phyloP scores from a whole-genome alignment of 2,329 filamentous ascomycete species.

The Trichoderma sp. region DNA sequence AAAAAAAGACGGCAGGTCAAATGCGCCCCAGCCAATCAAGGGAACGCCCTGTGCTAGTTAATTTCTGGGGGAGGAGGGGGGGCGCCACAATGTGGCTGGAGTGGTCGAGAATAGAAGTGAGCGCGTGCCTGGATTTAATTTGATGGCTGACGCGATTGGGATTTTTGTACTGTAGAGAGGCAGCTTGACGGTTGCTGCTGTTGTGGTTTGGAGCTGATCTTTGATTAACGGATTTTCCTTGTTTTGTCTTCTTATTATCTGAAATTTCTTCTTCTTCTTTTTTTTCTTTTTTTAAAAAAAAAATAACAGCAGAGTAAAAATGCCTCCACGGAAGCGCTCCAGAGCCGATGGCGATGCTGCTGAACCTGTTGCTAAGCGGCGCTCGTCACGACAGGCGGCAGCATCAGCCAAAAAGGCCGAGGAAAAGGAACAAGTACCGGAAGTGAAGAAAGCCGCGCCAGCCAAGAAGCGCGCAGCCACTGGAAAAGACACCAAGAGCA shows the following conservation, averaged over 20 bases:
- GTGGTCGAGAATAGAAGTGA: neutral
- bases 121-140: neutral
- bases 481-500: neutral
- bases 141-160: slow-evolving; percentile 3
- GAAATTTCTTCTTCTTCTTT: neutral
- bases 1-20: neutral
- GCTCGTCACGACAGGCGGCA: slow-evolving; percentile 29
- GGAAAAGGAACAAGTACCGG: neutral
- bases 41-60: neutral
- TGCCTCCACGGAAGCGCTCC: slow-evolving; percentile 26
- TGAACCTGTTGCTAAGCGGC: slow-evolving; percentile 28
- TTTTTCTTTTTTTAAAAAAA: neutral
- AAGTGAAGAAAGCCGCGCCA: neutral
- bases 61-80: neutral
- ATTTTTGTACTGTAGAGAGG: neutral
- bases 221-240: neutral
- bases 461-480: neutral
- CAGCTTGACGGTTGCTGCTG: neutral
- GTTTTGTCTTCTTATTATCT: neutral
- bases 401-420: neutral
- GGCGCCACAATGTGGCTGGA: neutral
- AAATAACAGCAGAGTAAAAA: neutral
- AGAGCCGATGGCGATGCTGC: slow-evolving; percentile 18
- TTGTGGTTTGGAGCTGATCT: neutral
- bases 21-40: neutral